Evolutionary conservation across 2,329 filamentous ascomycete species (phyloP).

Genomic region (Fusarium incarnatum): DNA sequence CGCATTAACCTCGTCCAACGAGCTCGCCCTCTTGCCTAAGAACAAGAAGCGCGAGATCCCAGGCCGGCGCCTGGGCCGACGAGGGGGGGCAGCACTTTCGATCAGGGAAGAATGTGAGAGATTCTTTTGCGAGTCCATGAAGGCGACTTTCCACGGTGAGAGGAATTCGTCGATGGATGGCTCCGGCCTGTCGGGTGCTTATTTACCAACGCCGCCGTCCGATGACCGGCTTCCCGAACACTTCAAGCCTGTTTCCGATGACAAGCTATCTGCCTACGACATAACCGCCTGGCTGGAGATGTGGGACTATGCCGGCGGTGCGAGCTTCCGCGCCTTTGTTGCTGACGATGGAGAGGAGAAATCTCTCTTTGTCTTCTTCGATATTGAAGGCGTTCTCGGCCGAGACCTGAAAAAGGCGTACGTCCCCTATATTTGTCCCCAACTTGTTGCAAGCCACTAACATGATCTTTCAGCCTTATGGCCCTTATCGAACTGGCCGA

Average conservation of each 20-base stretch:
- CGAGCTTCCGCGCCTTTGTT: slow-evolving; percentile 88
- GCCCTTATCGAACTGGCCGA: slow-evolving; percentile 90
- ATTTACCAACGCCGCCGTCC: slow-evolving; percentile 66
- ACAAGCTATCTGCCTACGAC: slow-evolving; percentile 48
- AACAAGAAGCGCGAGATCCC: slow-evolving; percentile 58
- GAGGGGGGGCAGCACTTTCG: slow-evolving; percentile 93
- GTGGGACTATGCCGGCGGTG: slow-evolving; percentile 87
- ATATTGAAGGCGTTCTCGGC: slow-evolving; percentile 73
- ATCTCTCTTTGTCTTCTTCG: slow-evolving; percentile 90
- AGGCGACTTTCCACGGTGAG: slow-evolving; percentile 95
- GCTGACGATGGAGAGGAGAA: slow-evolving; percentile 76
- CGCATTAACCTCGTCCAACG: slow-evolving; percentile 75
- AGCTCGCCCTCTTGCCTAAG: slow-evolving; percentile 73
- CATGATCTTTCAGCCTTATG: slow-evolving; percentile 72
- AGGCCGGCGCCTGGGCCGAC: slow-evolving; percentile 62
- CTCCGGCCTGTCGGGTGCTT: slow-evolving; percentile 88
- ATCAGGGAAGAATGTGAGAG: slow-evolving; percentile 99
- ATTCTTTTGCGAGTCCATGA: slow-evolving; percentile 98
- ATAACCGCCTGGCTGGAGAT: slow-evolving; percentile 78
- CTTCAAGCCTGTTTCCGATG: slow-evolving; percentile 49
- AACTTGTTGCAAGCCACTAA: background rate
- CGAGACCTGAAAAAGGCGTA: slow-evolving; percentile 90
- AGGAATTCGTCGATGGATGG: slow-evolving; percentile 79
- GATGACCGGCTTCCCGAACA: slow-evolving; percentile 57
- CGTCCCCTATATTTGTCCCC: slow-evolving; percentile 50